Conservation (phyloP, 1,284 basidiomycete genomes). For the Irpex rosettiformis region DNA sequence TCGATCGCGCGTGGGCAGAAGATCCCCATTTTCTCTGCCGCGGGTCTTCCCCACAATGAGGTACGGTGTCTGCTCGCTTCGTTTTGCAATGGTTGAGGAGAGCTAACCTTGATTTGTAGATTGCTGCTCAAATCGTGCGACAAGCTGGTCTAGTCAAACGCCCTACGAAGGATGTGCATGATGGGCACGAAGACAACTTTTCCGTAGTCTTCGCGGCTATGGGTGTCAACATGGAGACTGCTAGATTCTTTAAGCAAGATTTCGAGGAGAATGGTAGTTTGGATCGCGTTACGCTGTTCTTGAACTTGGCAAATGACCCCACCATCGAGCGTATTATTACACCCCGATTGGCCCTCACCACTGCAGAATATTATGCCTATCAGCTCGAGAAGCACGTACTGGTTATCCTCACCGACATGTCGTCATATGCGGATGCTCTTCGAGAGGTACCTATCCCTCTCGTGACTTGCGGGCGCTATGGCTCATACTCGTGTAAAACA, state of each 20-base stretch:
- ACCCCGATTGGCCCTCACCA: constrained; percentile 95
- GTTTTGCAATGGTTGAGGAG: constrained; percentile 7
- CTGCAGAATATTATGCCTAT: constrained; percentile 99
- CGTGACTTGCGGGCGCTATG: not conserved
- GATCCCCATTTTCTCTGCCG: constrained; percentile 99
- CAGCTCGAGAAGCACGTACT: constrained; percentile 99
- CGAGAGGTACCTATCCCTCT: constrained; percentile 66
- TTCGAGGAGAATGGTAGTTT: constrained; percentile 99
- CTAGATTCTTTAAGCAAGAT: constrained; percentile 99
- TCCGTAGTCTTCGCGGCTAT: constrained; percentile 99
- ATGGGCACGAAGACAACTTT: constrained; percentile 99
- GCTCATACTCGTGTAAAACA: constrained; percentile 25
- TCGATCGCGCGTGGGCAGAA: constrained; percentile 99
- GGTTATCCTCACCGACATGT: constrained; percentile 99
- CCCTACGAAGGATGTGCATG: constrained; percentile 95
- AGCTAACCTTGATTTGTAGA: constrained; percentile 47
- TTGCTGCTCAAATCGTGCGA: constrained; percentile 99
- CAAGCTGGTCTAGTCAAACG: constrained; percentile 97
- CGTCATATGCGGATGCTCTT: constrained; percentile 95
- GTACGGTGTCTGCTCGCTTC: constrained; percentile 37
- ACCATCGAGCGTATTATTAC: constrained; percentile 99
- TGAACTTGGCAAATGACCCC: constrained; percentile 99
- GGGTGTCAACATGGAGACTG: constrained; percentile 99
- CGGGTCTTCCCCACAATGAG: constrained; percentile 99
- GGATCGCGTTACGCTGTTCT: constrained; percentile 97